phyloP scores from a whole-genome alignment of 2,329 filamentous ascomycete genomes.

The Zelopaecilomyces penicillatus region DNA sequence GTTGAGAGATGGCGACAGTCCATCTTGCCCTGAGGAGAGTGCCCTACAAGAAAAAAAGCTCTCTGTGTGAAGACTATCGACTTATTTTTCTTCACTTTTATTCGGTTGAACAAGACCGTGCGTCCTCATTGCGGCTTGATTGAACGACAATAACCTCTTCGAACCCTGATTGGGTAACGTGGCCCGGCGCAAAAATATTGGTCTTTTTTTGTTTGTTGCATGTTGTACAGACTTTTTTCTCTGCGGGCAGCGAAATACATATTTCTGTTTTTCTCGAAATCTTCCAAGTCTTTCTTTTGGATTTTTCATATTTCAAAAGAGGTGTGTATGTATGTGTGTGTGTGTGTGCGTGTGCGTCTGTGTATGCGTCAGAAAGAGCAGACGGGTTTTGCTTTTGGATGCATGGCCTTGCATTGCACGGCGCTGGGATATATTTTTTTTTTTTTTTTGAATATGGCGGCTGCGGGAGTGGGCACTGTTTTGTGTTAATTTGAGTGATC shows the following conservation, averaged over 20 bases:
- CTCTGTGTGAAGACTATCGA: too few relatives aligned
- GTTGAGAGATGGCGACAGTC: constrained; percentile 37
- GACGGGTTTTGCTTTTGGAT: not conserved
- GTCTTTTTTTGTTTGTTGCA: not conserved
- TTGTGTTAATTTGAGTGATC: too few relatives aligned
- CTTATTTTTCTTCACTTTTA: not conserved
- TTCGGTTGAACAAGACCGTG: not conserved
- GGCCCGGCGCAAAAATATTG: too few relatives aligned
- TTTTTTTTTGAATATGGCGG: too few relatives aligned
- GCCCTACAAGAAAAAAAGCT: too few relatives aligned
- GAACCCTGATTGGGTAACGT: not conserved
- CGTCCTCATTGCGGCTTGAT: not conserved
- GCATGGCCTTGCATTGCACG: constrained; percentile 7
- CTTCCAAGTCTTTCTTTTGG: not conserved
- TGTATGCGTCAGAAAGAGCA: too few relatives aligned
- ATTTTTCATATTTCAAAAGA: not conserved
- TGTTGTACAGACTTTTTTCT: not conserved
- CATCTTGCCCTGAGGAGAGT: constrained; percentile 23
- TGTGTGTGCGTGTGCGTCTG: too few relatives aligned
- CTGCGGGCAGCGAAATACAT: too few relatives aligned
- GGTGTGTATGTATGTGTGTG: too few relatives aligned
- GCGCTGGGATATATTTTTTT: not conserved
- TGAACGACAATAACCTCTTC: not conserved
- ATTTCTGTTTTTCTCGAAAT: too few relatives aligned
- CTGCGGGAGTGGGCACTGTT: too few relatives aligned